Evolutionary conservation across 257 asterid genomes (phyloP), one percentile per base, ranked within the genome.

Genomic region (Leonotis leonurus): DNA sequence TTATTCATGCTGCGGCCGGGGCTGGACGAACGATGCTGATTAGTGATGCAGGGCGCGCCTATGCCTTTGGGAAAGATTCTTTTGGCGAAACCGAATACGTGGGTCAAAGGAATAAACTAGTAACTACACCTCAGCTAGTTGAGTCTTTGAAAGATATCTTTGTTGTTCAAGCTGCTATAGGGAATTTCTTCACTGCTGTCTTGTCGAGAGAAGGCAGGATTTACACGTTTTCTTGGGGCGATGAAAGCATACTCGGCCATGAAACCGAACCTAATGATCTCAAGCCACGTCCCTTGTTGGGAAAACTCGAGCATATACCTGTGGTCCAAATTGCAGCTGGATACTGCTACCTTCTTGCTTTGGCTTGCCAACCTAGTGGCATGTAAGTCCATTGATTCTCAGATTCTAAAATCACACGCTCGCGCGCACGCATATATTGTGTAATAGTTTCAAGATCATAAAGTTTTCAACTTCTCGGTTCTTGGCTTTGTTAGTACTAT

Each of bases 251-350:
- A 73, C 95, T 94, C 60, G 95, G 99, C 70, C 99, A 94, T 63
- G 92, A 85, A 70, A 90, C 95, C 0, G 95, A 94, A 57, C 85
- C 85, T 2, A 75, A 53, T 73, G 99, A 94, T 56, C 50, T 83
- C 46, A 94, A 87, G 70, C 99, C 99, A 3, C 95, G 80, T 33
- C 93, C 86, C 0, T 72, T 94, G 70, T 44, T 85, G 74, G 99
- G 97, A 58, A 78, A 84, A 4, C 97, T 94, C 40, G 96, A 87
- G 70, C 75, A 85, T 74, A 69, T 76, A 26, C 97, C 95, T 0
- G 97, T 90, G 29, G 97, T 94, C 72, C 99, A 94, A 77, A 90
- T 94, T 62, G 96, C 99, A 20, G 97, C 99, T 27, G 99, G 99
- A 69, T 90, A 94, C 64, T 94, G 99, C 83, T 94, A 89, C 69